phyloP scores from a whole-genome alignment of 768 basidiomycete genomes.

The Strobilomyces echinocephalus region DNA sequence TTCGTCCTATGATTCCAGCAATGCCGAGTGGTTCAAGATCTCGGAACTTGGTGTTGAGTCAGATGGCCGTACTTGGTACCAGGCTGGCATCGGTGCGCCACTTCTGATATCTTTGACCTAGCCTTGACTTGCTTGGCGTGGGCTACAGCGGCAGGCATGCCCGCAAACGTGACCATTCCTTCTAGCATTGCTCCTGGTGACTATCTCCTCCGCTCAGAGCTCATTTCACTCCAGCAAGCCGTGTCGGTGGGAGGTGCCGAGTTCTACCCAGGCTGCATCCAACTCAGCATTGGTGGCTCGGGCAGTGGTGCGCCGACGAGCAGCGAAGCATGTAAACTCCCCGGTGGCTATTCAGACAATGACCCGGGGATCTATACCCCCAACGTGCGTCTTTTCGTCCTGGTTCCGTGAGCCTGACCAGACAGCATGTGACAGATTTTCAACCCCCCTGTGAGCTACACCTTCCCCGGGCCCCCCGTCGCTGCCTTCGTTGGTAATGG shows the following conservation, averaged over 20 bases:
- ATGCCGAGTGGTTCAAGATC: conserved; percentile 74
- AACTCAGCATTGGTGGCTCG: conserved; percentile 27
- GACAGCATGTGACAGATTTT: conserved; percentile 22
- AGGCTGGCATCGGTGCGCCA: conserved; percentile 45
- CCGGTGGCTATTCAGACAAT: conserved; percentile 64
- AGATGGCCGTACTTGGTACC: conserved; percentile 41
- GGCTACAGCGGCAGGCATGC: conserved; percentile 32
- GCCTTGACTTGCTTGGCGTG: background rate
- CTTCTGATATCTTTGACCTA: background rate
- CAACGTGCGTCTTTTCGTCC: conserved; percentile 26
- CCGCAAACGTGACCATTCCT: conserved; percentile 44
- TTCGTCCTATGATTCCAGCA: conserved; percentile 50
- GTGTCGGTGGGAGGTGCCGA: conserved; percentile 48
- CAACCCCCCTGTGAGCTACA: conserved; percentile 34
- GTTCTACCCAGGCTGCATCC: conserved; percentile 31
- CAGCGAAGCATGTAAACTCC: conserved; percentile 49
- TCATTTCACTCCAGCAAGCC: conserved; percentile 74
- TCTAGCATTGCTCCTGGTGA: conserved; percentile 54
- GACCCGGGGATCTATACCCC: conserved; percentile 66
- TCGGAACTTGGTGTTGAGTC: conserved; percentile 43
- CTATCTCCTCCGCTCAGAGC: conserved; percentile 74
- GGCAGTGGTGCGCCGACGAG: conserved; percentile 18
- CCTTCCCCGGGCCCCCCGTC: conserved; percentile 51
- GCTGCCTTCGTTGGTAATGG: conserved; percentile 36
- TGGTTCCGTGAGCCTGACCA: background rate